Conservation (phyloP, 179 eudicot species). For the Silene noctiflora region DNA sequence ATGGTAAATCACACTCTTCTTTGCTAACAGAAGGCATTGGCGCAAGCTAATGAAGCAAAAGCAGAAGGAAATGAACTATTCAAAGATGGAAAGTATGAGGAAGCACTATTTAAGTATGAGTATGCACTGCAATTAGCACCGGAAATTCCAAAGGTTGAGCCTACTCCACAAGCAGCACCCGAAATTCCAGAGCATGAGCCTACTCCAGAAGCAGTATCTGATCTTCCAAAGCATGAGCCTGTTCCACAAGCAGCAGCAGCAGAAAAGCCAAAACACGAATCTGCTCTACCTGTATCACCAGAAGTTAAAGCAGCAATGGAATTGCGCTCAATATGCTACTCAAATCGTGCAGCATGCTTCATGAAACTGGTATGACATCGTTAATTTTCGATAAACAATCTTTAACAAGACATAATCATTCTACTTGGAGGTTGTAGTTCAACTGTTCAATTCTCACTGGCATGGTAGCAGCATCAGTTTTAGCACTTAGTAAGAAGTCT, state of each 20-base stretch:
- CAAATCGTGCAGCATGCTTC: constrained; percentile 78
- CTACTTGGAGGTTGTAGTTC: not conserved
- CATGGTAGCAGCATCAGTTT: not conserved
- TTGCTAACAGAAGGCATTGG: constrained; percentile 54
- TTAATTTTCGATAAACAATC: not conserved
- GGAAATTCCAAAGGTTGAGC: constrained; percentile 35
- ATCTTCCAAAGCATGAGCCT: constrained; percentile 34
- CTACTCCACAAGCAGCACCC: constrained; percentile 46
- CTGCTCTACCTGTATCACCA: constrained; percentile 50
- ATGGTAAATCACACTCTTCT: not conserved
- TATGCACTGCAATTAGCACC: constrained; percentile 64
- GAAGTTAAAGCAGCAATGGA: constrained; percentile 58
- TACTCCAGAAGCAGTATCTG: constrained; percentile 46
- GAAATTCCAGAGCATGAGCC: constrained; percentile 33
- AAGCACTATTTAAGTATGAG: constrained; percentile 70
- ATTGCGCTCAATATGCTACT: constrained; percentile 77
- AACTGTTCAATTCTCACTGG: not conserved
- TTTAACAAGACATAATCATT: not conserved
- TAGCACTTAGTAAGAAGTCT: not conserved
- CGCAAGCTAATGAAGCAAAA: constrained; percentile 82
- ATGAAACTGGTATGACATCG: constrained; percentile 56
- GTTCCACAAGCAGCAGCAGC: constrained; percentile 50
- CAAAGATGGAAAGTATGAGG: constrained; percentile 66
- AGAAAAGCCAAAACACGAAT: constrained; percentile 35
- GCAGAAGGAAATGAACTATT: constrained; percentile 69